Percentiles rank a stretch among this genome's conserved stretches.
phyloP scores from a whole-genome alignment of 495 filamentous ascomycete species.

The Annulohypoxylon nitens region DNA sequence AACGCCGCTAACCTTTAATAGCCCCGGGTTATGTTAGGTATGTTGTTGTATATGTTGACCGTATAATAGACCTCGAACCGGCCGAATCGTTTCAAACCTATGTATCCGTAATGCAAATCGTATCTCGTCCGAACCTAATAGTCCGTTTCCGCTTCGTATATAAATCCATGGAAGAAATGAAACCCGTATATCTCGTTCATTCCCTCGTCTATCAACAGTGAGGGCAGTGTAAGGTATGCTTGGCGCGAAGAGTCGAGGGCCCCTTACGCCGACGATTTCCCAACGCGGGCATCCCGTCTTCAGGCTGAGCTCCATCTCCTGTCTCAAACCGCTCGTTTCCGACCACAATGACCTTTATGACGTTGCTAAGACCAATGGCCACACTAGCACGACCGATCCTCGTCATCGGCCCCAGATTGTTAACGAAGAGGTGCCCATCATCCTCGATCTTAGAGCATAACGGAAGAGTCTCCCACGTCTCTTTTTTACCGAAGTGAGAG shows the following conservation, averaged over 20 bases:
- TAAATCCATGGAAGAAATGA: not conserved
- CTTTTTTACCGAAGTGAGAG: constrained; percentile 57
- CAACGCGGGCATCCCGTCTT: constrained; percentile 49
- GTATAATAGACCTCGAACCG: constrained; percentile 27
- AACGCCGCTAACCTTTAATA: constrained; percentile 26
- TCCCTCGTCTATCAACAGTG: constrained; percentile 24
- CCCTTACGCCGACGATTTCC: constrained; percentile 53
- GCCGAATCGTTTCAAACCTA: constrained; percentile 23
- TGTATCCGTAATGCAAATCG: constrained; percentile 29
- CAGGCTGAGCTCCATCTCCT: constrained; percentile 45
- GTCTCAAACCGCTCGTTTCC: constrained; percentile 71
- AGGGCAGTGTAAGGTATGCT: constrained; percentile 24
- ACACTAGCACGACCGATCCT: constrained; percentile 69
- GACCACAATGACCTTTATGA: constrained; percentile 73
- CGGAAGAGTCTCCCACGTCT: constrained; percentile 55
- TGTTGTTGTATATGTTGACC: constrained; percentile 12
- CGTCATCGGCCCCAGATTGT: constrained; percentile 69
- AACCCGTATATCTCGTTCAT: constrained; percentile 7
- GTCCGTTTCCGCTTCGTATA: constrained; percentile 28
- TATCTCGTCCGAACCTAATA: constrained; percentile 34
- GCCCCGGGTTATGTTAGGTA: constrained; percentile 11
- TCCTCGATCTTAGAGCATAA: constrained; percentile 52
- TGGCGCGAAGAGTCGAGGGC: constrained; percentile 45
- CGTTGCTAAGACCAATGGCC: constrained; percentile 75
- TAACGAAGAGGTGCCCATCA: constrained; percentile 68